Conservation (phyloP, 106 monocot species). For the Hemerocallis citrina region DNA sequence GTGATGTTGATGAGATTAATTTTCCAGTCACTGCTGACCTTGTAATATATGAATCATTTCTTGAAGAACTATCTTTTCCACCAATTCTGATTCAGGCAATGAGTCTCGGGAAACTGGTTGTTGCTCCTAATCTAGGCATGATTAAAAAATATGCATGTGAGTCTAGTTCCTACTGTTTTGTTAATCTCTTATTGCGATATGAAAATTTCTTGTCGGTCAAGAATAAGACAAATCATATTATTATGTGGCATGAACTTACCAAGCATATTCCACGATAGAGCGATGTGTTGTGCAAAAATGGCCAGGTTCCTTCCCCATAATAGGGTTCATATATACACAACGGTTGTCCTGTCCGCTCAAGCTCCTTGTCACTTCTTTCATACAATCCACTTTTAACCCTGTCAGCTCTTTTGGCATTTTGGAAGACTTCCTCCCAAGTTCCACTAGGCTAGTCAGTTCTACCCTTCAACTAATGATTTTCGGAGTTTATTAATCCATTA, state of each 20-base stretch:
- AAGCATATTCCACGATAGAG: constrained; percentile 92
- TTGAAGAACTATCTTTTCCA: constrained; percentile 90
- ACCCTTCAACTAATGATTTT: constrained; percentile 65
- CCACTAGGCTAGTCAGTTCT: constrained; percentile 74
- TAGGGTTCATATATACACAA: constrained; percentile 98
- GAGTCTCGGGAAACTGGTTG: constrained; percentile 69
- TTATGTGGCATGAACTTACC: constrained; percentile 36
- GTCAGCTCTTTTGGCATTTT: constrained; percentile 75
- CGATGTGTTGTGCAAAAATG: constrained; percentile 83
- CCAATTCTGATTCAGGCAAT: constrained; percentile 62
- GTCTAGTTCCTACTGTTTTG: neutral
- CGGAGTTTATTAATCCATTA: constrained; percentile 16
- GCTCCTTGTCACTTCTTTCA: constrained; percentile 90
- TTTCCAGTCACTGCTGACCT: constrained; percentile 59
- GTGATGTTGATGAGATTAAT: constrained; percentile 27
- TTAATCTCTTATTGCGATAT: no score
- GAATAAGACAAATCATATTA: no score
- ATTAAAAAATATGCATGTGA: constrained; percentile 79
- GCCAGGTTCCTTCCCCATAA: constrained; percentile 93
- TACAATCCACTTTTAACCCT: constrained; percentile 76
- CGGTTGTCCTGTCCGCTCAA: constrained; percentile 92
- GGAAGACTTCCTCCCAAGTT: constrained; percentile 97
- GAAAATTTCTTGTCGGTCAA: no score
- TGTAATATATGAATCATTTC: constrained; percentile 92
- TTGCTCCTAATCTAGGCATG: constrained; percentile 83